A percentile compares a stretch with the other conserved stretches of the same genome.
phyloP scores from a whole-genome alignment of 208 protist species.

The Leishmania braziliensis region DNA sequence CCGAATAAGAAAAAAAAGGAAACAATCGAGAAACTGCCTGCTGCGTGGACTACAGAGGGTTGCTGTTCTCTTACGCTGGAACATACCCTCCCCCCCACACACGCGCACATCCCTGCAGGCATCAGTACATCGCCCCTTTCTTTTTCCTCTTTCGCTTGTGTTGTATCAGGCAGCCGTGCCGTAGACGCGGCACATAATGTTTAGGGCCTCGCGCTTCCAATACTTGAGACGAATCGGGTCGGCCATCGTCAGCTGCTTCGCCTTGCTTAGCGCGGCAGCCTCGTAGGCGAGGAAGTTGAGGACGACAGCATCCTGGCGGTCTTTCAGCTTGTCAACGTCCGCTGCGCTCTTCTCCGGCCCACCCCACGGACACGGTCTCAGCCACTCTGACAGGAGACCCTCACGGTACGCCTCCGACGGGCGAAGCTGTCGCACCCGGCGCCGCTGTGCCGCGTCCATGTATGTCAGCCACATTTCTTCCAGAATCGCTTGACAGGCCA shows the following conservation, averaged over 20 bases:
- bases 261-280: constrained; percentile 49
- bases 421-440: constrained; percentile 24
- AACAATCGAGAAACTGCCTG: too few relatives aligned
- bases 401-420: constrained; percentile 45
- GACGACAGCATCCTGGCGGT: constrained; percentile 1
- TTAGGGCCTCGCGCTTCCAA: constrained; percentile 63
- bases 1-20: neutral
- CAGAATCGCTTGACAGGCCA: constrained; percentile 44
- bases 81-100: neutral
- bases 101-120: neutral
- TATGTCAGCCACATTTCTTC: constrained; percentile 68
- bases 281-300: constrained; percentile 51
- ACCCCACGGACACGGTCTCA: constrained; percentile 17
- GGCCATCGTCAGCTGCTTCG: constrained; percentile 46
- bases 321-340: neutral
- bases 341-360: neutral
- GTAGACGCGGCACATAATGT: constrained; percentile 66
- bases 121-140: neutral
- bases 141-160: neutral
- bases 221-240: constrained; percentile 77
- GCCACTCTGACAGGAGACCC: constrained; percentile 31
- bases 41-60: neutral
- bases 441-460: constrained; percentile 32
- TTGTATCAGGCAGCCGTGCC: constrained; percentile 4
- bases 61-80: neutral